Base-by-base conservation (phyloP, 2,329 filamentous ascomycete species). In the Aureobasidium subglaciale region DNA sequence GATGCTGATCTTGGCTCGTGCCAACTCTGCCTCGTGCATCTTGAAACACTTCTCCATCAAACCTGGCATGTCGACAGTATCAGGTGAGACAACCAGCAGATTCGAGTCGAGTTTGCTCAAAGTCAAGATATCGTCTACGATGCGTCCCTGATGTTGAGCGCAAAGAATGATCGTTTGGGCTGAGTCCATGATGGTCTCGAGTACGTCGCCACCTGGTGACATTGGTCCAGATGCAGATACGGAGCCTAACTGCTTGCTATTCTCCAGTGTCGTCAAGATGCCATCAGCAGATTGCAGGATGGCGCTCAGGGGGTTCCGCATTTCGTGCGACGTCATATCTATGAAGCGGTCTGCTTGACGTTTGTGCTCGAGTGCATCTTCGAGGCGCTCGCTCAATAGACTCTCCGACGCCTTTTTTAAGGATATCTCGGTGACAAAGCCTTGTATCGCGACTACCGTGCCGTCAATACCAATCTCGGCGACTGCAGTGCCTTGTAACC, bases 271-370 rank as follows among this genome's bases (percentile, higher is more conserved):
- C 16, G 63, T 67, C 20, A 70, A 63, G 35, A 76, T 75, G 2
- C 68, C 69, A 42, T 77, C 74, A 2, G 73, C 73, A 45, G 69
- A 72, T 35, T 75, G 73, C 3, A 76, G 62, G 24, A 76, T 75
- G 0, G 74, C 73, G 22, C 64, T 68, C 0, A 75, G 62, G 1
- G 73, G 73, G 53, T 75, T 76, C 4, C 73, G 63, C 67, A 75
- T 74, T 49, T 74, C 72, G 22, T 70, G 9, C 2, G 27, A 34
- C 2, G 62, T 64, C 66, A 69, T 69, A 57, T 70, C 69, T 16
- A 70, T 70, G 49, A 71, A 71, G 13, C 67, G 66, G 52, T 70
- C 68, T 2, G 64, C 68, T 53, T 69, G 65, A 18, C 65, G 55
- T 48, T 70, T 71, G 13, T 64, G 64, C 59, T 70, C 69, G n/a